phyloP scores from a whole-genome alignment of 306 rosid genomes.

The Nissolia schottii region DNA sequence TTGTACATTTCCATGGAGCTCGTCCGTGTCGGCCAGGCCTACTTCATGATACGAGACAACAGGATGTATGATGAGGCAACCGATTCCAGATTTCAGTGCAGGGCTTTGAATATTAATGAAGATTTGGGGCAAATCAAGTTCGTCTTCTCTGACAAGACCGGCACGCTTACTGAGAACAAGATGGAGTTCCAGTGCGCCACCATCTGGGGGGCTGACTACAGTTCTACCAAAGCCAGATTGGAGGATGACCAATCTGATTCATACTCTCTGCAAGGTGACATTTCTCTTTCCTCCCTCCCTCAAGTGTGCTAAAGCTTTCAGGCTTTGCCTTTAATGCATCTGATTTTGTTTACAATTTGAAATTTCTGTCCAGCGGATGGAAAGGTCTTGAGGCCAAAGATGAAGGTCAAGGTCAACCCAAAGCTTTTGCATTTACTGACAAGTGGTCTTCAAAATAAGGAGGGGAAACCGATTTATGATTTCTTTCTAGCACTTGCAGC shows the following conservation, averaged over 20 bases:
- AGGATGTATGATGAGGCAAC: slow-evolving; percentile 74
- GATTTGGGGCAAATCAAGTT: slow-evolving; percentile 93
- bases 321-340: not conserved
- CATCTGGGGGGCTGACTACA: slow-evolving; percentile 84
- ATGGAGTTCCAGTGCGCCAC: slow-evolving; percentile 95
- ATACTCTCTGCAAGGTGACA: slow-evolving; percentile 55
- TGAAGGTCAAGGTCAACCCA: slow-evolving; percentile 68
- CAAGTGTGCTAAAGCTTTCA: not conserved
- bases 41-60: slow-evolving; percentile 76
- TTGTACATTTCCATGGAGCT: slow-evolving; percentile 97
- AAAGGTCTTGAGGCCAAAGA: slow-evolving; percentile 59
- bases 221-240: slow-evolving; percentile 27
- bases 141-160: slow-evolving; percentile 94
- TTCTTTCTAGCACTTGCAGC: slow-evolving; percentile 92
- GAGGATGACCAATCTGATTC: slow-evolving; percentile 39
- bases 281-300: too few species aligned
- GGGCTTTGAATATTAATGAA: slow-evolving; percentile 91
- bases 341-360: not conserved
- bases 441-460: slow-evolving; percentile 38
- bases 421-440: slow-evolving; percentile 54
- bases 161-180: slow-evolving; percentile 96
- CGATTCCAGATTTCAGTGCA: slow-evolving; percentile 79
- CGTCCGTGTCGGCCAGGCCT: slow-evolving; percentile 92
- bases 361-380: slow-evolving; percentile 57
- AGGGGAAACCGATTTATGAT: slow-evolving; percentile 53